phyloP scores from a whole-genome alignment of 495 filamentous ascomycete species.

The Neurospora sp. region DNA sequence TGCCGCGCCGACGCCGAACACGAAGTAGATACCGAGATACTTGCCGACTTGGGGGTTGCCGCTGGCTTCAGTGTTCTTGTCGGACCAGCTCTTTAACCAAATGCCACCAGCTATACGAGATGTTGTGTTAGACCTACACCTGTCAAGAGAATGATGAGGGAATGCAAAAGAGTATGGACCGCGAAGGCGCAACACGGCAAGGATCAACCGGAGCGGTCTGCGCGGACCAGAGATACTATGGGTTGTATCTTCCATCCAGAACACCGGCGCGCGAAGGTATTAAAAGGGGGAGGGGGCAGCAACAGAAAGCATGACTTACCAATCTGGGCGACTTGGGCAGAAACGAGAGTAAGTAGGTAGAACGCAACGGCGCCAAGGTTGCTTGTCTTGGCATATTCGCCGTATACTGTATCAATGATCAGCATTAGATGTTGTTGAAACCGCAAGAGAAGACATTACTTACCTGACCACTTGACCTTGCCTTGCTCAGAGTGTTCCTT shows the following conservation, averaged over 20 bases:
- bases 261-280: neutral
- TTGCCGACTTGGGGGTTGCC: slow-evolving; percentile 69
- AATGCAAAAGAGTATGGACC: neutral
- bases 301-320: slow-evolving; percentile 27
- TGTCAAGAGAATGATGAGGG: neutral
- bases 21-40: slow-evolving; percentile 91
- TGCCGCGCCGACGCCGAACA: slow-evolving; percentile 83
- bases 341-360: slow-evolving; percentile 68
- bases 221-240: neutral
- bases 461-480: slow-evolving; percentile 86
- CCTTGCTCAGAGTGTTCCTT: slow-evolving; percentile 87
- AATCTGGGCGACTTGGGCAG: slow-evolving; percentile 72
- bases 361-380: slow-evolving; percentile 75
- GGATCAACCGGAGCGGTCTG: neutral
- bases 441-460: neutral
- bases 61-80: slow-evolving; percentile 57
- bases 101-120: slow-evolving; percentile 51
- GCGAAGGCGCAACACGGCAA: neutral
- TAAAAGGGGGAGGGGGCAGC: neutral
- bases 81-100: slow-evolving; percentile 92
- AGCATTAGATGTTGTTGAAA: slow-evolving; percentile 8
- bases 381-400: slow-evolving; percentile 86
- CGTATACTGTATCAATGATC: slow-evolving; percentile 46
- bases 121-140: neutral
- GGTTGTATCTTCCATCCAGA: neutral